These are phyloP conservation scores for Gremmenia infestans DNA, from an alignment of 2,329 filamentous ascomycete species.

Conservation along the genomic window DNA sequence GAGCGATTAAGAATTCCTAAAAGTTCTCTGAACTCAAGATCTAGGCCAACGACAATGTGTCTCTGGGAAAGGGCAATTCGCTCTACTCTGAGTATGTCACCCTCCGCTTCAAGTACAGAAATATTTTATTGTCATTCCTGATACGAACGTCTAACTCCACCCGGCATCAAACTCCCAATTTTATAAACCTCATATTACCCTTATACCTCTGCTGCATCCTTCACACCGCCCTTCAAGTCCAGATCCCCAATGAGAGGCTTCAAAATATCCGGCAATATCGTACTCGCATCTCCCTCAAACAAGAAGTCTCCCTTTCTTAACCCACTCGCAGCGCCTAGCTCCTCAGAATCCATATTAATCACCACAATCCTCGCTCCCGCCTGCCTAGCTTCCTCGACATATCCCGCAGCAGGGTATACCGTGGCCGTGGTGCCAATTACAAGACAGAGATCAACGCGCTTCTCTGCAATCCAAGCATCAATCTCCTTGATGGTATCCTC, in stretches of 20 bases:
- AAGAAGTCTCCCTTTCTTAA: slow-evolving; percentile 46
- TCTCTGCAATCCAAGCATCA: slow-evolving; percentile 56
- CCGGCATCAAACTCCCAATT: too few species aligned
- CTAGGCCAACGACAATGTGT: too few species aligned
- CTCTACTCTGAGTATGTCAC: too few species aligned
- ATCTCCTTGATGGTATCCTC: slow-evolving; percentile 53
- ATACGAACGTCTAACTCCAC: too few species aligned
- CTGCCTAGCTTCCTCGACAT: slow-evolving; percentile 57
- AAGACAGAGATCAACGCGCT: slow-evolving; percentile 69
- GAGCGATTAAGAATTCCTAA: too few species aligned
- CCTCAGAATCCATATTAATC: slow-evolving; percentile 56
- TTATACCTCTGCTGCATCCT: background rate
- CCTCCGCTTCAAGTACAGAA: too few species aligned
- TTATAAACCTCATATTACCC: too few species aligned
- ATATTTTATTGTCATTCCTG: too few species aligned
- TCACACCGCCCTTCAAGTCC: background rate
- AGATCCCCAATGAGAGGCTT: slow-evolving; percentile 13
- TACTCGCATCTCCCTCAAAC: slow-evolving; percentile 54
- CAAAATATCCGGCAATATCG: slow-evolving; percentile 50
- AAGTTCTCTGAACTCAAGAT: too few species aligned
- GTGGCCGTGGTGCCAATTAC: slow-evolving; percentile 81
- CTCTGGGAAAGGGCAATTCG: too few species aligned
- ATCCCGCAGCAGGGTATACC: slow-evolving; percentile 76
- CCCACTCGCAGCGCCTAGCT: slow-evolving; percentile 21
- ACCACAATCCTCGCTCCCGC: slow-evolving; percentile 69